Base-by-base conservation (phyloP, 805 yeast genomes). In the Yamadazyma phyllophila region DNA sequence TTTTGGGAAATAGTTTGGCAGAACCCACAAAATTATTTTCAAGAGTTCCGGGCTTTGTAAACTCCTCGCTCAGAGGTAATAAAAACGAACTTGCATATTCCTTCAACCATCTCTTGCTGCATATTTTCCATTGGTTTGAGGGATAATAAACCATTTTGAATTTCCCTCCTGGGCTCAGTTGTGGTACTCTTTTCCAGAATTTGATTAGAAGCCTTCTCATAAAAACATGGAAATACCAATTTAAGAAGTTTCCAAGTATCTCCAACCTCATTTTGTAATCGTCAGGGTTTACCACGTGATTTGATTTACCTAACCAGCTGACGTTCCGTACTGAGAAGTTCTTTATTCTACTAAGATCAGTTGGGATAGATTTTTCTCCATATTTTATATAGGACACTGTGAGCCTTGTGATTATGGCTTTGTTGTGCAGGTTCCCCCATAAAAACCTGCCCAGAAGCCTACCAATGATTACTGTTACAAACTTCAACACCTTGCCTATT, bases 181-280 rank as follows among this genome's bases (percentile, higher is more conserved):
- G 26, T 2, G 39, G 31, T 4, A 48, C 13, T 11, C 44, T 24
- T 35, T 40, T 46, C 53, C 52, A 51, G 31, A 45, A 49, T 30
- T 29, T 46, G 8, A 8, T 12, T 15, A 39, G 10, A 2, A 49
- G 15, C 2, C 50, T 17, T 26, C 42, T 27, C 13, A 87, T 51
- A 41, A 82, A 71, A 0, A 30, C 33, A 0, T 62, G 50, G 34
- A 85, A 76, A 1, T 85, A 40, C 96, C 96, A 91, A 1, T 42
- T 39, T 1, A 85, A 24, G 40, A 87, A 80, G 2, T 56, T 51
- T 2, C 53, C 45, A 10, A 82, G 58, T 13, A 77, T 52, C 0
- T 44, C 13, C 39, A 56, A 60, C 2, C 82, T 67, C 47, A 64
- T 61, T 1, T 51, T 41, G 26, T 62, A 65, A 41, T 80, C 85